These are phyloP conservation scores for Suillus brevipes DNA, from an alignment of 768 basidiomycete species.

Conservation along the genomic window DNA sequence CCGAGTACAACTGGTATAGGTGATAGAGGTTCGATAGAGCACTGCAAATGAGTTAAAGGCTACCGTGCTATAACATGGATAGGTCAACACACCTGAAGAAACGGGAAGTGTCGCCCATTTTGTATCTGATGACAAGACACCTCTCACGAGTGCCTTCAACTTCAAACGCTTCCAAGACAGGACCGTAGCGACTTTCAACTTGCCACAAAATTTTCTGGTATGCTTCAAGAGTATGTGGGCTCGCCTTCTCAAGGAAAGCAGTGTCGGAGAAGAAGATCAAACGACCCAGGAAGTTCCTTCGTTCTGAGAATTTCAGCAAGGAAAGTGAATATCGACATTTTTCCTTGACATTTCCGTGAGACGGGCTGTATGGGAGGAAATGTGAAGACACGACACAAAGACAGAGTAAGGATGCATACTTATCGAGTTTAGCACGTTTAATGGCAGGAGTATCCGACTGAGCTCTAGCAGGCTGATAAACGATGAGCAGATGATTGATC, in stretches of 20 bases:
- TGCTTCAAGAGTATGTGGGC: conserved; percentile 89
- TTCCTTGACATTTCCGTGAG: conserved; percentile 35
- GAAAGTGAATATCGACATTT: conserved; percentile 51
- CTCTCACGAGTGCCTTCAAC: too few relatives aligned
- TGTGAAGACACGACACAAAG: background rate
- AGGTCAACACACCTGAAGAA: too few relatives aligned
- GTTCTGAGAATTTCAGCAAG: conserved; percentile 72
- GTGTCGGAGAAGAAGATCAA: conserved; percentile 86
- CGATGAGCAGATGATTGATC: conserved; percentile 51
- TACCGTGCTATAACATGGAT: background rate
- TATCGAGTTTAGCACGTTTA: conserved; percentile 65
- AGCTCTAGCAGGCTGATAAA: conserved; percentile 46
- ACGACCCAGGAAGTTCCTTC: conserved; percentile 63
- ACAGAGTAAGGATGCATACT: conserved; percentile 35
- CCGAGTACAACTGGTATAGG: conserved; percentile 93
- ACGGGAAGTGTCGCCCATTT: too few relatives aligned
- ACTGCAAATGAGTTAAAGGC: conserved; percentile 37
- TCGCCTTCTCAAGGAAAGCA: conserved; percentile 90
- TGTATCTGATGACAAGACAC: too few relatives aligned
- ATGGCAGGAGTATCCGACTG: conserved; percentile 48
- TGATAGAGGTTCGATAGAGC: conserved; percentile 96
- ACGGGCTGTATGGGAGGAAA: conserved; percentile 6
- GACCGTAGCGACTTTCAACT: conserved; percentile 82
- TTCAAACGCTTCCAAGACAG: conserved; percentile 94
- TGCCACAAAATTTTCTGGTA: conserved; percentile 89